Evolutionary conservation across 345 rosid genomes (phyloP).

Genomic region (Citrus glauca): DNA sequence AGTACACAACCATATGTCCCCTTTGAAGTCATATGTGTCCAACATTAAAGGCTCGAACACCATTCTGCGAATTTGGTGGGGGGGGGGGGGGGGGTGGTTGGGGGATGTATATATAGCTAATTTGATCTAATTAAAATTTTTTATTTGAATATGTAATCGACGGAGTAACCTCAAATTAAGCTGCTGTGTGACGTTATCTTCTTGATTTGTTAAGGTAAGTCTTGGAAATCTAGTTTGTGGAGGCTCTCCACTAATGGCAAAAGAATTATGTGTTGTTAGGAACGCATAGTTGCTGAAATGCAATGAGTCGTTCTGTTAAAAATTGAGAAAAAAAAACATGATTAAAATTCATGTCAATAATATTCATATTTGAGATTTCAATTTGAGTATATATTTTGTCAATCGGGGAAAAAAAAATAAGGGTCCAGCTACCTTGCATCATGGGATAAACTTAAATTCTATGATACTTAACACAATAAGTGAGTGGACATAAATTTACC

Average conservation of each 20-base stretch:
- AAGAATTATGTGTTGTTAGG: conserved; percentile 59
- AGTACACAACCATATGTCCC: conserved; percentile 63
- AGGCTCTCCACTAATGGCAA: conserved; percentile 37
- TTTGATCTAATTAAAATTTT: background rate
- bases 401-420: too few relatives aligned
- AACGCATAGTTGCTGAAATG: conserved; percentile 57
- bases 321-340: background rate
- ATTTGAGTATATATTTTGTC: too few relatives aligned
- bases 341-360: background rate
- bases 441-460: too few relatives aligned
- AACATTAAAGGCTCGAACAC: conserved; percentile 65
- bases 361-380: too few relatives aligned
- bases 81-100: too few relatives aligned
- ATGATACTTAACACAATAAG: background rate
- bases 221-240: conserved; percentile 18
- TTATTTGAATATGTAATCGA: background rate
- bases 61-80: conserved; percentile 35
- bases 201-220: conserved; percentile 30
- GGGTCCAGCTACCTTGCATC: too few relatives aligned
- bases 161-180: conserved; percentile 15
- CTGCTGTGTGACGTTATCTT: conserved; percentile 28
- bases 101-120: too few relatives aligned
- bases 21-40: conserved; percentile 54
- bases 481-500: conserved; percentile 10
- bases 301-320: conserved; percentile 40